Percentiles rank a stretch among this genome's conserved stretches.
Conservation (phyloP, 2,329 filamentous ascomycete genomes). For the Thielaviopsis ethacetica region DNA sequence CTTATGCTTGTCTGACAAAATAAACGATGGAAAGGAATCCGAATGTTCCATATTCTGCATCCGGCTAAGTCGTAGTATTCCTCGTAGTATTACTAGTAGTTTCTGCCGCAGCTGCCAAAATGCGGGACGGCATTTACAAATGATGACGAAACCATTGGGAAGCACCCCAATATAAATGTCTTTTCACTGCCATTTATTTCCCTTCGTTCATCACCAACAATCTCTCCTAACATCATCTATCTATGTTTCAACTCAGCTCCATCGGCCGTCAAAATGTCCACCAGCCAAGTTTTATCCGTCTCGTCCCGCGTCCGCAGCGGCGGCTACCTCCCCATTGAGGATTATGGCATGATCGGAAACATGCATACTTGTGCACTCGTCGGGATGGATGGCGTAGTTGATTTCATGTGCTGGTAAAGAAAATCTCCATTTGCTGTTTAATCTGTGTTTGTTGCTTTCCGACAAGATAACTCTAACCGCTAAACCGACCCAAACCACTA, state of each 20-base stretch:
- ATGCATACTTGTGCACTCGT: constrained; percentile 66
- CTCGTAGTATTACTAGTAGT: not conserved
- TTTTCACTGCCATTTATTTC: not conserved
- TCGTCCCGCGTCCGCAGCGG: constrained; percentile 13
- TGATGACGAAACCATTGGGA: too few species aligned
- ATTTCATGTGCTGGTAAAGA: constrained; percentile 60
- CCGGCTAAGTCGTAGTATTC: not conserved
- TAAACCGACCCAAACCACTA: constrained; percentile 2
- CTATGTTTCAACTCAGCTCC: not conserved
- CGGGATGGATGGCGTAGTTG: constrained; percentile 56
- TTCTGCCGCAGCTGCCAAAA: not conserved
- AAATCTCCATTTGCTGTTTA: not conserved
- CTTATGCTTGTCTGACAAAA: not conserved
- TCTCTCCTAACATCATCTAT: not conserved
- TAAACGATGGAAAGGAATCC: not conserved
- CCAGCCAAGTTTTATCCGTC: not conserved
- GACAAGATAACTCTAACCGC: constrained; percentile 1
- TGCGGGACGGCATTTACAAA: not conserved
- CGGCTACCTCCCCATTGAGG: constrained; percentile 48
- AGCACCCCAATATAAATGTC: too few species aligned
- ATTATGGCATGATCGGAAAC: constrained; percentile 68
- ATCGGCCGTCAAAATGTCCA: not conserved
- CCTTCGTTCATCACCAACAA: not conserved
- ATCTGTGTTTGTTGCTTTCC: not conserved
- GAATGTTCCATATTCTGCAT: not conserved